Evolutionary conservation across 805 yeast genomes (phyloP).

Genomic region (Ogataea pilisensis): DNA sequence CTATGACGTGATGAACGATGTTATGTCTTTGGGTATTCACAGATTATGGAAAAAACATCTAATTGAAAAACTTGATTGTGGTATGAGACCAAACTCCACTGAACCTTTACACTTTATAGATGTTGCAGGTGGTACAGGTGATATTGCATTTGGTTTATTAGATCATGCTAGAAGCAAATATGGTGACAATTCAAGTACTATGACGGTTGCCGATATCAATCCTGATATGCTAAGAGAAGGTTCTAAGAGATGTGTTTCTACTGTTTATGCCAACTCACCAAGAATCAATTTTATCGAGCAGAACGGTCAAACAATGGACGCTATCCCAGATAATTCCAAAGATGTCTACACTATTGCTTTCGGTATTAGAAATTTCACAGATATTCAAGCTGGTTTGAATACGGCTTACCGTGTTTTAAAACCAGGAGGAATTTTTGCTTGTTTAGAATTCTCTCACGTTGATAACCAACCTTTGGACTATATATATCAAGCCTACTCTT

Average conservation of each 20-base stretch:
- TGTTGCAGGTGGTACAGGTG: conserved; percentile 99
- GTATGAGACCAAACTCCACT: conserved; percentile 75
- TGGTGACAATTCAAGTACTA: conserved; percentile 69
- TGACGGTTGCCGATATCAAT: conserved; percentile 93
- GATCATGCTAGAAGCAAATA: conserved; percentile 83
- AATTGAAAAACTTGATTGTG: conserved; percentile 85
- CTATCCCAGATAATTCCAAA: conserved; percentile 79
- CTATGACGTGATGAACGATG: conserved; percentile 97
- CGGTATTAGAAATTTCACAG: conserved; percentile 95
- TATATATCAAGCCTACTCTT: conserved; percentile 83
- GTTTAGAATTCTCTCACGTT: conserved; percentile 92
- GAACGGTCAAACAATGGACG: conserved; percentile 86
- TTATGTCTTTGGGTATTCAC: conserved; percentile 94
- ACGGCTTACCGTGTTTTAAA: conserved; percentile 95
- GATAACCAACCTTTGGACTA: conserved; percentile 71
- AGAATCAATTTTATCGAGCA: conserved; percentile 82
- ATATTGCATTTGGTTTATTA: conserved; percentile 90
- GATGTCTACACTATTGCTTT: conserved; percentile 96
- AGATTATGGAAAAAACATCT: conserved; percentile 93
- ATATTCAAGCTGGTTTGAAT: conserved; percentile 87
- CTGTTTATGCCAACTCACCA: conserved; percentile 60
- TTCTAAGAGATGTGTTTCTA: conserved; percentile 57
- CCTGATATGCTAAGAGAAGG: conserved; percentile 96
- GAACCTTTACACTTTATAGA: conserved; percentile 85
- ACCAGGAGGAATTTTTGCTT: conserved; percentile 97